Evolutionary conservation across 2,329 filamentous ascomycete genomes (phyloP), one percentile per base, ranked within the genome.

Genomic region (Fusarium drepaniforme): DNA sequence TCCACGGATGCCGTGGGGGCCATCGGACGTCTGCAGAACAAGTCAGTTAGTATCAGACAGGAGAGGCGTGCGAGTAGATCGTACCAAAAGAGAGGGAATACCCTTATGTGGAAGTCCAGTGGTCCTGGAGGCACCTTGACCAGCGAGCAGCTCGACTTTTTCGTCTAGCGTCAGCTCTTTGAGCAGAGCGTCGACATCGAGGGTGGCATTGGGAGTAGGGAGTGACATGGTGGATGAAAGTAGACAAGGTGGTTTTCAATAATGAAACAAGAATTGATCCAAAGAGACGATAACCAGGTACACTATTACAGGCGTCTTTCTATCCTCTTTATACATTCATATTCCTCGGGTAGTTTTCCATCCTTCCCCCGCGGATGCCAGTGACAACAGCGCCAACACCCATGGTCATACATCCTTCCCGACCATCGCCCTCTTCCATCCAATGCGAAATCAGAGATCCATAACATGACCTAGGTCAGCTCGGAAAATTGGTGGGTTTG

Each of bases 71-170:
- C 44, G 25, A 18, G 8, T 11, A 8, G 16, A 9, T 2, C 23
- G 6, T 35, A 74, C 75, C 37, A 77, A 64, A 12, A 77, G 70
- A 30, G 25, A 57, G 1, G 75, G 75, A 63, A 77, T 75, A 1
- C 70, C 64, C 44, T 68, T 61, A 4, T 51, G 62, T 1, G 64
- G 53, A 6, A 77, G 67, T 1, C 75, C 75, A 0, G 70, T 77
- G 58, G 72, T 77, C 0, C 66, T 68, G 51, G 66, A 77, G 1
- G 75, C 73, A 6, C 74, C 75, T 9, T 75, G 75, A 5, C 75
- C 75, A 1, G 75, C 73, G 7, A 77, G 68, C 42, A 77, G 59
- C 2, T 73, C 60, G 16, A 77, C 44, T 49, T 77, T 77, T 51
- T 77, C 75, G 18, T 68, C 68, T n/a, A 77, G 64, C 13, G 68